Base-by-base conservation (phyloP, 2,329 filamentous ascomycete species). In the Stagonosporopsis chrysanthemi region DNA sequence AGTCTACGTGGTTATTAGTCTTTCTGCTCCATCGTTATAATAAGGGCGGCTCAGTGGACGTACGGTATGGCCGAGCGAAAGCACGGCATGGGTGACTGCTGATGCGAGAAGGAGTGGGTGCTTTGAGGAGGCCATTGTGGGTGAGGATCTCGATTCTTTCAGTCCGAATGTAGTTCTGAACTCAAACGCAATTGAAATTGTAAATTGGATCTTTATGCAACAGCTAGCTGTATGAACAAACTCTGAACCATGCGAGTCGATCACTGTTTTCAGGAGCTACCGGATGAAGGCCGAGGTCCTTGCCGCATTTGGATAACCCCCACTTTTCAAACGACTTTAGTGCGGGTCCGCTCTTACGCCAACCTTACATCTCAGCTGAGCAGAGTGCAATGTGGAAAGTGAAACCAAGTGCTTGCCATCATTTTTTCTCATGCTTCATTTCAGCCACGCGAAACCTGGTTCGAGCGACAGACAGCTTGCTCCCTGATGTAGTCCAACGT, bases 31-130 rank as follows among this genome's bases (percentile, higher is more conserved):
- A 24, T 11, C 14, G 0, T 36, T 12, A 7, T 2, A 1, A 6
- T 6, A 9, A 6, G 1, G 12, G 6, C 8, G n/a, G 6, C 6
- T 6, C 9, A 7, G 8, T 15, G 41, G 2, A 19, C 64, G 23
- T 68, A 76, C 73, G 9, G 72, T 76, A 45, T 76, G 74, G 6
- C 66, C 72, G 11, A 75, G 49, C 31, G 67, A 68, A 7, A 76
- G 59, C n/a, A 75, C 38, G n/a, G 56, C 67, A 52, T 75, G 65
- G 7, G 66, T 64, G 11, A 69, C 63, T 19, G 69, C 66, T 1
- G 70, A 58, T 1, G 66, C 67, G 19, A 73, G 64, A 39, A 75
- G 67, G n/a, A 74, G 56, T 4, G 69, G 70, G 49, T 74, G 54
- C 17, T 56, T 52, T 31, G 47, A 42, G 17, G 23, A 22, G 9